Evolutionary conservation across 768 basidiomycete species (phyloP), one percentile per base, ranked within the genome.

Genomic region (Trametes gibbosa): DNA sequence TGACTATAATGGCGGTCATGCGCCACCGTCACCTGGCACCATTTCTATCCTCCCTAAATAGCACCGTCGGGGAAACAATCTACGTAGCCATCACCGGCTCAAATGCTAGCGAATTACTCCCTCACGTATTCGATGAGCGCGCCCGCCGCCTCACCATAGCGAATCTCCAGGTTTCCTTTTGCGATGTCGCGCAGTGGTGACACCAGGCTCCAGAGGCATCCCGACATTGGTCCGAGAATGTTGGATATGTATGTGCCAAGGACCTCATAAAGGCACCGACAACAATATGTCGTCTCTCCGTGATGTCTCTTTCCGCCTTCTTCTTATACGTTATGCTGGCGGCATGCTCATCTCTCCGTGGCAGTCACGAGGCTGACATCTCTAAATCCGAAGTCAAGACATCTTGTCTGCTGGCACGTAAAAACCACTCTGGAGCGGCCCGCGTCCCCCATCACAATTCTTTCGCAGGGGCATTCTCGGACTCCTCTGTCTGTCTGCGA

Each of bases 381-480:
- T 34, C 19, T 42, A 34, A 7, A 9, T 40, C 48, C 42, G 49
- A 27, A 39, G 16, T 21, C 35, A 16, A 45, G 42, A 21, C n/a
- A 24, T 12, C 35, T 37, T 19, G 17, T 16, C 24, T 42, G 50
- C 23, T 23, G 54, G 43, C 37, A 25, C 40, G 43, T 49, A 39
- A 21, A 9, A 16, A 10, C 35, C 49, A 35, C 43, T 29, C 21
- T 21, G 14, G 3, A 6, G 32, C 59, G 59, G 59, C 24, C 59
- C 53, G 59, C 25, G 24, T 25, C 24, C 16, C 32, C 35, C 47
- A 29, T 16, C 39, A 29, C 48, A 47, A 62, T 62, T 53, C 56
- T 58, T 27, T 37, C 32, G 21, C 32, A 56, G 61, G 61, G 56
- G 56, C 56, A 42, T 58, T 45, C 34, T 62, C 61, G 61, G 61